These are phyloP conservation scores for Boechera divaricarpa DNA, from an alignment of 345 rosid genomes.

Conservation along the genomic window DNA sequence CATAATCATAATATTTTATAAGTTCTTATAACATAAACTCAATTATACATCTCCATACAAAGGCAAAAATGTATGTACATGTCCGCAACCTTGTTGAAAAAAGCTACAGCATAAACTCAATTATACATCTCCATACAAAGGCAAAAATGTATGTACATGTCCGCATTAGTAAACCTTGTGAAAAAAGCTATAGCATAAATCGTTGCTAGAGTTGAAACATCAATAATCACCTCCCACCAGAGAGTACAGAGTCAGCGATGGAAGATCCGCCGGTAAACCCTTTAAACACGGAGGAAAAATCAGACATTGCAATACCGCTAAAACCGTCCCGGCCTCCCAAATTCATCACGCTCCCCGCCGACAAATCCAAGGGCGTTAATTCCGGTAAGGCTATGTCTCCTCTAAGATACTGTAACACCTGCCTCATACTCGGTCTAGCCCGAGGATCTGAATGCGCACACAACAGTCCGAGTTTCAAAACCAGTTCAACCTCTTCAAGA, in stretches of 20 bases:
- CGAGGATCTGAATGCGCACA: slow-evolving; percentile 59
- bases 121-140: slow-evolving; percentile 7
- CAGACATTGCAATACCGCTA: slow-evolving; percentile 39
- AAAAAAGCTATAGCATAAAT: not conserved
- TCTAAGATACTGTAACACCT: slow-evolving; percentile 55
- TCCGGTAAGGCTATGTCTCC: slow-evolving; percentile 44
- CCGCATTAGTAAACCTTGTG: not conserved
- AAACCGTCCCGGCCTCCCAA: slow-evolving; percentile 40
- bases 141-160: slow-evolving; percentile 38
- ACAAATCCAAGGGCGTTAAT: slow-evolving; percentile 30
- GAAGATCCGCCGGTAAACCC: slow-evolving; percentile 45
- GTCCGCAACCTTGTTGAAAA: not conserved
- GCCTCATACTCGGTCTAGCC: slow-evolving; percentile 66
- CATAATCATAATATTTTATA: not conserved
- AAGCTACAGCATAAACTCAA: not conserved
- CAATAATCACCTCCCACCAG: slow-evolving; percentile 44
- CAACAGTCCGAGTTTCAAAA: slow-evolving; percentile 61
- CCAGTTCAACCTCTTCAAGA: slow-evolving; percentile 57
- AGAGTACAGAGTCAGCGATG: slow-evolving; percentile 39
- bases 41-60: not conserved
- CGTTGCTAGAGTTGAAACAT: not conserved
- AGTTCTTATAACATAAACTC: not conserved
- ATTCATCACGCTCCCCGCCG: slow-evolving; percentile 24
- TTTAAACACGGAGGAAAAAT: slow-evolving; percentile 35
- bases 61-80: slow-evolving; percentile 40